phyloP scores from a whole-genome alignment of 805 yeast genomes.

The Kuraishia ogatae region DNA sequence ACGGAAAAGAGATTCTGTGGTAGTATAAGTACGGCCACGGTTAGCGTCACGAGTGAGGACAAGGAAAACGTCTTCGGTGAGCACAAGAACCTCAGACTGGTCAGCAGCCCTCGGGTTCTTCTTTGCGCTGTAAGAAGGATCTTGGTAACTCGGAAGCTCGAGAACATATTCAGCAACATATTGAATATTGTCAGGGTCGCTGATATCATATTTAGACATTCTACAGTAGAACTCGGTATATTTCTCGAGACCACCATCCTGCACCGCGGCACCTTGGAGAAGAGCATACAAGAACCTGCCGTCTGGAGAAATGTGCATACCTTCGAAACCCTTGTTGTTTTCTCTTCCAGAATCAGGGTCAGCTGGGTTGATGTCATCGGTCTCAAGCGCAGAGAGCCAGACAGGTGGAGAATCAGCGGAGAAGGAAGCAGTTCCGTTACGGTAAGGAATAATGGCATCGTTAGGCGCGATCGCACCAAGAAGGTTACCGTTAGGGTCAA shows the following conservation, averaged over 20 bases:
- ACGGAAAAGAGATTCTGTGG: constrained; percentile 17
- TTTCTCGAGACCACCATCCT: constrained; percentile 22
- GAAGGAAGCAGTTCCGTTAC: constrained; percentile 13
- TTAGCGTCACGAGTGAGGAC: constrained; percentile 22
- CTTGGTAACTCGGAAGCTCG: constrained; percentile 17
- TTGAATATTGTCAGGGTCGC: constrained; percentile 7
- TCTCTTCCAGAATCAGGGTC: constrained; percentile 20
- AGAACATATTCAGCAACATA: constrained; percentile 20
- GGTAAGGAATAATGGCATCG: constrained; percentile 19
- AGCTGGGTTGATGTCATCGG: constrained; percentile 9
- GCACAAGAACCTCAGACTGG: constrained; percentile 20
- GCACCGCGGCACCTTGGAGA: constrained; percentile 20
- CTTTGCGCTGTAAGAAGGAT: constrained; percentile 9
- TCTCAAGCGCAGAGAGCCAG: constrained; percentile 8
- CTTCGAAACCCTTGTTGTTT: constrained; percentile 24
- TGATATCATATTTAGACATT: constrained; percentile 19
- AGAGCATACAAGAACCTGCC: constrained; percentile 17
- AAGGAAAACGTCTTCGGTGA: constrained; percentile 18
- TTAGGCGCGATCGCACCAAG: constrained; percentile 20
- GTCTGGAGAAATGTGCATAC: constrained; percentile 21
- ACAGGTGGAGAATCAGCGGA: constrained; percentile 20
- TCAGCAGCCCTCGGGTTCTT: constrained; percentile 21
- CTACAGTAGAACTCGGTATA: constrained; percentile 14
- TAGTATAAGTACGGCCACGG: constrained; percentile 15
- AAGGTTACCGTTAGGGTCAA: constrained; percentile 16